Base-by-base conservation (phyloP, 306 rosid species). In the Astragalus glycyphyllos region DNA sequence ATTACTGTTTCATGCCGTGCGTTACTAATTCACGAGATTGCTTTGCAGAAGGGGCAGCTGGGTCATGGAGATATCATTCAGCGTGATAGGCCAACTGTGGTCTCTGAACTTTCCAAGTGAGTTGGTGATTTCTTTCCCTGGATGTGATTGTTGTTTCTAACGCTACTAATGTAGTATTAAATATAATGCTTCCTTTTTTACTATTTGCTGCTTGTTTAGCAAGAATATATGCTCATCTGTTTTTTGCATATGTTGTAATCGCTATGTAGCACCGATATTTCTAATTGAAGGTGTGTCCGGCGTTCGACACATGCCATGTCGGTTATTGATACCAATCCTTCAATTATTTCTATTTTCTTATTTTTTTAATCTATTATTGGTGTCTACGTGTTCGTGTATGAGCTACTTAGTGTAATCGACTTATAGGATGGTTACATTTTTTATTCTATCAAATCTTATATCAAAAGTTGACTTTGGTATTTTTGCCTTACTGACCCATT, bases 51-150 rank as follows among this genome's bases (percentile, higher is more conserved):
- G 71, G 99, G 99, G 63, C 99, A 94, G 80, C 81, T 94, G 71
- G 99, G 99, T 54, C 99, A 94, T 67, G 99, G 99, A 69, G 99
- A 94, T 78, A 78, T 10, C 47, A 84, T 91, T 79, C 97, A 87
- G 85, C 97, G 99, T 12, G 99, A 91, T 79, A 87, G 99, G 81
- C 99, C 99, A 3, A 91, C 99, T 42, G 90, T 91, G 58, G 97
- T 94, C 35, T 94, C 99, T 40, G 99, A 79, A 73, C 96, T 94
- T 77, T 84, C 97, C 5, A 94, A 87, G 99, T 90, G 86, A 77
- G 96, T 84, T 67, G 41, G 53, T 41, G 34, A n/a, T 51, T 49
- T 13, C 29, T 16, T 58, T 12, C 41, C 1, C 38, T 35, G 3
- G 20, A 49, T 4, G 66, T 11, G 31, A 1, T 26, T 7, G 23